Conservation (phyloP, 345 rosid genomes). For the Luvunga scandens region DNA sequence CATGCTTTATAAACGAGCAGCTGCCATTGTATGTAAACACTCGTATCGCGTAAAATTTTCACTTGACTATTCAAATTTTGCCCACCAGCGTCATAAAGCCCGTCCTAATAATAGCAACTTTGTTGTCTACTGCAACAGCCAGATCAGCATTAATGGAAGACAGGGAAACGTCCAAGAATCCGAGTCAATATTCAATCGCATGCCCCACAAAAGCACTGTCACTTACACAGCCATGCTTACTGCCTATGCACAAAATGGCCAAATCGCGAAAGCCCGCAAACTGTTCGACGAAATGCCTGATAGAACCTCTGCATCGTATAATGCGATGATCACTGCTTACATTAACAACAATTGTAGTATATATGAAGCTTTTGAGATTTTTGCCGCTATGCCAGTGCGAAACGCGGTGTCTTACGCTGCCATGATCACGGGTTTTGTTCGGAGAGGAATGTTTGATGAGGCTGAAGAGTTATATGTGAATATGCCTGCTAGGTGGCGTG, state of each 20-base stretch:
- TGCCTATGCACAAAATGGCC: conserved; percentile 54
- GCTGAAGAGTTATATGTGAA: conserved; percentile 48
- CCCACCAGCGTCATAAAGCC: neutral
- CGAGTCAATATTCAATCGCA: conserved; percentile 54
- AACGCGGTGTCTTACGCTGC: conserved; percentile 62
- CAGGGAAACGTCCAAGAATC: conserved; percentile 52
- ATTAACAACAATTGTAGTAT: conserved; percentile 42
- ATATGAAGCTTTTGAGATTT: conserved; percentile 42
- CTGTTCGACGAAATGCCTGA: conserved; percentile 76
- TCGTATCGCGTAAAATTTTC: neutral
- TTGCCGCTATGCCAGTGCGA: conserved; percentile 41
- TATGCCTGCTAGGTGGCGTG: conserved; percentile 50
- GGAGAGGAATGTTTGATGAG: conserved; percentile 49
- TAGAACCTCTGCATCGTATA: conserved; percentile 53
- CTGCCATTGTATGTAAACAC: neutral
- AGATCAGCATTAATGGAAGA: conserved; percentile 58
- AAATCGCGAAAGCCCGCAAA: conserved; percentile 44
- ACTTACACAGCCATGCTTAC: conserved; percentile 86
- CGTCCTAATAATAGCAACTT: conserved; percentile 18
- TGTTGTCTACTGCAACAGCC: conserved; percentile 55
- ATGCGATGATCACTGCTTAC: conserved; percentile 78
- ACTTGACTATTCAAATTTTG: neutral
- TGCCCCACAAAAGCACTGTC: conserved; percentile 52
- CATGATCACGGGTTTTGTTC: conserved; percentile 70
- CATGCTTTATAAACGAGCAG: conserved; percentile 10